Evolutionary conservation across 441 rosid genomes (phyloP).

Genomic region (Biscutella auriculata): DNA sequence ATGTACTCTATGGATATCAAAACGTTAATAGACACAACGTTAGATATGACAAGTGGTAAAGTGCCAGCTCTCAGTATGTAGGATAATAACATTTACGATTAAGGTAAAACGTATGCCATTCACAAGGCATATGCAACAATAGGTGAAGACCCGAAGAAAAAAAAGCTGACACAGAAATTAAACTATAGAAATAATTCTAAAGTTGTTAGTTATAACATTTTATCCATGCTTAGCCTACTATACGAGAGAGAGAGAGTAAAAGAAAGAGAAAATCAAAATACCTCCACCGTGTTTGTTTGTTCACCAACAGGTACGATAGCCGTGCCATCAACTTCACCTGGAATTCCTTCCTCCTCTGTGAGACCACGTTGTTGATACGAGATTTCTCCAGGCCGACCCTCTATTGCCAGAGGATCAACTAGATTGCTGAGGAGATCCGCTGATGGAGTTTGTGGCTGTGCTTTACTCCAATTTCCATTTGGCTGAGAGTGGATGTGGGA

Average conservation of each 20-base stretch:
- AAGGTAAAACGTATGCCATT: neutral
- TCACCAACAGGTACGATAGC: constrained; percentile 84
- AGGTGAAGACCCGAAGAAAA: neutral
- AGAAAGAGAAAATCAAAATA: constrained; percentile 16
- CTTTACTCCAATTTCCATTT: constrained; percentile 49
- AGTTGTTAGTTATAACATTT: neutral
- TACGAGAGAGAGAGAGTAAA: neutral
- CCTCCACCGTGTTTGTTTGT: constrained; percentile 69
- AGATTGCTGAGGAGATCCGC: constrained; percentile 76
- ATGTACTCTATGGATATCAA: too few species aligned
- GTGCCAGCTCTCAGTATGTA: neutral
- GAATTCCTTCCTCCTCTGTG: constrained; percentile 38
- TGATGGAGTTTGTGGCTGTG: constrained; percentile 52
- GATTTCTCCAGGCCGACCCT: constrained; percentile 54
- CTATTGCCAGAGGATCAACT: constrained; percentile 79
- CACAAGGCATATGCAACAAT: too few species aligned
- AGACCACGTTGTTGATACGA: constrained; percentile 36
- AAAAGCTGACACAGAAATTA: neutral
- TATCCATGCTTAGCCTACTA: neutral
- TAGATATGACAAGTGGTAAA: too few species aligned
- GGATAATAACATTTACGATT: too few species aligned
- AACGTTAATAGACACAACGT: too few species aligned
- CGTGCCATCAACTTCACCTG: constrained; percentile 43
- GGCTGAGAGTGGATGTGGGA: constrained; percentile 33
- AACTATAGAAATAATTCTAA: neutral